Conservation (phyloP, 306 rosid genomes). For the Arachis stenosperma region DNA sequence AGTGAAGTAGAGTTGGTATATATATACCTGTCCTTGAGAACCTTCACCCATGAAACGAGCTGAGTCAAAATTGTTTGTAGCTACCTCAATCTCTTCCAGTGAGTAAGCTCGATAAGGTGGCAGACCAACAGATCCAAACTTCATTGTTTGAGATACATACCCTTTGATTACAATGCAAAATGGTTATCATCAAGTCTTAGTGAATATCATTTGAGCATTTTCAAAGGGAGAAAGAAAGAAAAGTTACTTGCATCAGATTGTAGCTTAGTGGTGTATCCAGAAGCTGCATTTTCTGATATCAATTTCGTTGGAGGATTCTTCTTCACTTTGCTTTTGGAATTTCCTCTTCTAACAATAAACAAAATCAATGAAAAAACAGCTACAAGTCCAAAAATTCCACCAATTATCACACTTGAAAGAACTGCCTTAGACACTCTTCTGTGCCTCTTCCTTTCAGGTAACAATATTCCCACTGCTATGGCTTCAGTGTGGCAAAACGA, state of each 20-base stretch:
- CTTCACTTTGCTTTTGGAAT: conserved; percentile 41
- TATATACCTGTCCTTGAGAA: conserved; percentile 81
- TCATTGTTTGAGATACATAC: conserved; percentile 72
- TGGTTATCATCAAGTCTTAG: not conserved
- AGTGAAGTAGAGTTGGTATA: conserved; percentile 37
- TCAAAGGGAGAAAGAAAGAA: not conserved
- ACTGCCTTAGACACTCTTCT: conserved; percentile 50
- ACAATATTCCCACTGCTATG: conserved; percentile 84
- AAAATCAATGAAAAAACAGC: conserved; percentile 50
- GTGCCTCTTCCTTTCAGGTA: conserved; percentile 56
- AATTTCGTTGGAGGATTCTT: conserved; percentile 65
- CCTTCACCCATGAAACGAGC: conserved; percentile 78
- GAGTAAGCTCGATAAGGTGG: conserved; percentile 82
- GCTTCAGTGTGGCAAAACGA: conserved; percentile 84
- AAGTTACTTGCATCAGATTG: conserved; percentile 72
- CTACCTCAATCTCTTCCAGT: conserved; percentile 77
- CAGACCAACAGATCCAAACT: conserved; percentile 65
- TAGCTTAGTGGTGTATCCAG: conserved; percentile 73
- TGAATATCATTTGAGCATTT: no score
- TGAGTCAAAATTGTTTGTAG: conserved; percentile 76
- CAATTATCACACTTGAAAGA: conserved; percentile 51
- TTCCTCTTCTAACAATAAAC: conserved; percentile 51
- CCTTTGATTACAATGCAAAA: conserved; percentile 55
- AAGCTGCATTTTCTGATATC: conserved; percentile 65
- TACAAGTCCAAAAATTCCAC: conserved; percentile 59